Evolutionary conservation across 768 basidiomycete species (phyloP), one percentile per base, ranked within the genome.

Genomic region (Kockovaella imperatae): DNA sequence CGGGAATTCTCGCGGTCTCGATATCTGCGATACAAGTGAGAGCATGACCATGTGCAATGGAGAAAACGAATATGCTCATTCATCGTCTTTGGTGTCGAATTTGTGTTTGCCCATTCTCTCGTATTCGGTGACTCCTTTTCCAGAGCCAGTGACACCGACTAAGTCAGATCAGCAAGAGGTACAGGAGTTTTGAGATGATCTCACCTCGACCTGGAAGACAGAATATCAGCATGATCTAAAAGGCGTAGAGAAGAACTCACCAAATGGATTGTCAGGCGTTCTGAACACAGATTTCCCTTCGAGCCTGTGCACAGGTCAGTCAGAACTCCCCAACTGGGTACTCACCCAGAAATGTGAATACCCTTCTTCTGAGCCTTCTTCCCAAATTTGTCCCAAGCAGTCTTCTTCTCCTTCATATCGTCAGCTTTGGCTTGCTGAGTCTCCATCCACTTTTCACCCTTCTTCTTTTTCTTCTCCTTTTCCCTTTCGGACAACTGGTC

Each of bases 341-440:
- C 42, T 10, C 18, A 70, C 59, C 71, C 71, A 35, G 63, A 54
- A 31, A 70, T 68, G 47, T 70, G 66, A 18, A 71, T 64, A 8
- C 71, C 71, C 60, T 73, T 73, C 59, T 73, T 73, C 17, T 56
- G 52, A 15, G 71, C 71, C 54, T 73, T 73, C 50, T 69, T 69
- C 3, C 69, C 71, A 60, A 73, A 73, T 51, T 59, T 68, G 47
- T 71, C 64, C 71, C 71, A 73, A 11, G 69, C 67, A 47, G 52
- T 56, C 60, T 70, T 69, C 62, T 73, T 73, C 32, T 65, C 59
- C 42, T 68, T 65, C 31, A 66, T 59, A 42, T 70, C 71, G 30
- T 70, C 60, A 29, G 69, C 61, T 47, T 63, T 69, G 13, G 57
- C 59, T 36, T 69, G 59, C 45, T 68, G 67, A 15, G 47, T 57